A percentile compares a stretch with the other conserved stretches of the same genome.
Evolutionary conservation across 805 yeast species (phyloP).

Genomic region (Schwanniomyces yamadae): DNA sequence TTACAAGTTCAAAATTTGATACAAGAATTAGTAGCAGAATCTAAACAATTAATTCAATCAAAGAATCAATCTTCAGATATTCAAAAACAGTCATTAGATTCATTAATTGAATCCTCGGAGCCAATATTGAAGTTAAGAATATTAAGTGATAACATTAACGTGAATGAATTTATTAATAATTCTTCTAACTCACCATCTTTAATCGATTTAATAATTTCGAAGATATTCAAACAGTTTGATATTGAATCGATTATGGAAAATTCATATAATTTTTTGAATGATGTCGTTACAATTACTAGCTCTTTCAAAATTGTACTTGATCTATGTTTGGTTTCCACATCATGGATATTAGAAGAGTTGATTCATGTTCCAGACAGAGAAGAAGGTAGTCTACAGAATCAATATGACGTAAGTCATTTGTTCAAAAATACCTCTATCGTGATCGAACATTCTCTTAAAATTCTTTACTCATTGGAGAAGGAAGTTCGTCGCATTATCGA

Average conservation of each 20-base stretch:
- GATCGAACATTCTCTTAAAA: slow-evolving; percentile 11
- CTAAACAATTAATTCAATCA: slow-evolving; percentile 12
- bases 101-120: slow-evolving; percentile 12
- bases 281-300: slow-evolving; percentile 10
- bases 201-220: slow-evolving; percentile 11
- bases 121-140: slow-evolving; percentile 24
- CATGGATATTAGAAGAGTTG: slow-evolving; percentile 38
- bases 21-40: slow-evolving; percentile 21
- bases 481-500: slow-evolving; percentile 1
- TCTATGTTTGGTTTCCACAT: slow-evolving; percentile 22
- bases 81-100: slow-evolving; percentile 16
- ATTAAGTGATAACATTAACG: slow-evolving; percentile 24
- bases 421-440: slow-evolving; percentile 21
- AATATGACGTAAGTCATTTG: slow-evolving; percentile 21
- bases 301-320: slow-evolving; percentile 22
- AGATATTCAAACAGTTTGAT: slow-evolving; percentile 21
- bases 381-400: slow-evolving; percentile 17
- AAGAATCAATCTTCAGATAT: slow-evolving; percentile 9
- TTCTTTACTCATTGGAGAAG: slow-evolving; percentile 10
- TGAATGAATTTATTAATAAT: slow-evolving; percentile 18
- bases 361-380: slow-evolving; percentile 18
- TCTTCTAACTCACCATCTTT: slow-evolving; percentile 5
- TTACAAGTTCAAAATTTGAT: slow-evolving; percentile 23
- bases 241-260: slow-evolving; percentile 15
- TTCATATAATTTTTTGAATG: slow-evolving; percentile 17